Base-by-base conservation (phyloP, 2,329 filamentous ascomycete genomes). In the Hypoxylon sp. region DNA sequence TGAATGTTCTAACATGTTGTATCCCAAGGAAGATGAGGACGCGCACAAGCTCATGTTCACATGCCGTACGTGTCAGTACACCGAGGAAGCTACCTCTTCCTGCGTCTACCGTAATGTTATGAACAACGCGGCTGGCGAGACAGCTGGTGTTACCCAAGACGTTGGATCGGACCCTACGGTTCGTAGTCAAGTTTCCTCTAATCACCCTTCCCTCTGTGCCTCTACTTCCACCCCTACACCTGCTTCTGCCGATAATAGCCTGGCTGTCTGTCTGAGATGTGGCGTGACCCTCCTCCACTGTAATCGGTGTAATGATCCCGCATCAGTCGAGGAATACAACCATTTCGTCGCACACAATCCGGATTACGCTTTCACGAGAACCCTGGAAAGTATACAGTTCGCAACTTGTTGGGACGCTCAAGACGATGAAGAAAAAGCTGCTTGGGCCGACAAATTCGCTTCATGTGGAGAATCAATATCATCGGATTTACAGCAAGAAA, bases 121-220 rank as follows among this genome's bases (percentile, higher is more conserved):
- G 75, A 93, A 93, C 82, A 97, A 91, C 78, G 92, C 93, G 66
- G 92, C 95, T 25, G 94, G 94, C 76, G 96, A 98, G 82, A 98
- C 95, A 43, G 95, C 96, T 65, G 96, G 97, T 82, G 95, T 98
- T 76, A 98, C 95, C 68, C 93, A 97, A 82, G 97, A 99, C 83
- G 94, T 99, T 77, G 93, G 91, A 78, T 94, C 93, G 78, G 96
- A 99, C 87, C 96, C 96, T 82, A 99, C 97, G 90, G 95, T 99
- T 91, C 88, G 95, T 97, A 78, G 75, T 73, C 75, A 82, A 74
- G 73, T 80, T 78, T 77, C 80, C 77, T 74, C 75, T 56, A 49
- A 25, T 38, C 55, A 61, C 19, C 19, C 50, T 25, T 28, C 30
- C 58, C 11, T 17, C 51, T 28, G 28, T 23, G 9, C 50, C 43